phyloP scores from a whole-genome alignment of 176 grass and related monocot species.

The Typha latifolia region DNA sequence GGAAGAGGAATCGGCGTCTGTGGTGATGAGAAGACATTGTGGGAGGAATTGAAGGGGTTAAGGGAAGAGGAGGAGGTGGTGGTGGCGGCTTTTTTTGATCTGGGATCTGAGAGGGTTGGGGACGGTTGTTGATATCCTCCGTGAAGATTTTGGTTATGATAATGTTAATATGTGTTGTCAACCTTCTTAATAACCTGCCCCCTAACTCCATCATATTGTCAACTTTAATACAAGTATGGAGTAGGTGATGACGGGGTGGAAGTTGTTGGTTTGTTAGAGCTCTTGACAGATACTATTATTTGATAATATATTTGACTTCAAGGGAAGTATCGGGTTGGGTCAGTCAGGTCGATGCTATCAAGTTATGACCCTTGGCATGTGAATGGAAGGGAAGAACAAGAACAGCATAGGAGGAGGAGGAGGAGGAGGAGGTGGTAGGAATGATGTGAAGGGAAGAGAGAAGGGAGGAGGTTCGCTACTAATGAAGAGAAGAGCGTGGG shows the following conservation, averaged over 20 bases:
- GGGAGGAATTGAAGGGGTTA: not conserved
- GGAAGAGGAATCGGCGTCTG: conserved; percentile 39
- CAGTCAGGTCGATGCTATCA: not conserved
- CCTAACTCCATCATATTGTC: conserved; percentile 11
- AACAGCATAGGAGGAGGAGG: not conserved
- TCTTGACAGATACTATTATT: not conserved
- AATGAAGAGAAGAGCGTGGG: no score
- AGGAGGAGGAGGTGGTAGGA: not conserved
- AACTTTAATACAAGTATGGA: conserved; percentile 10
- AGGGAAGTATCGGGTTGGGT: not conserved
- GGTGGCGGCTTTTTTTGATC: no score
- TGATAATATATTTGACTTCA: not conserved
- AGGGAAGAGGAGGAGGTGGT: not conserved
- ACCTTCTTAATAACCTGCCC: not conserved
- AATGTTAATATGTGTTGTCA: not conserved
- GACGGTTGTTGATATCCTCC: not conserved
- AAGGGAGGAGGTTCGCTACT: not conserved
- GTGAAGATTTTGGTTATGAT: conserved; percentile 4
- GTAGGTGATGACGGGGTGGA: not conserved
- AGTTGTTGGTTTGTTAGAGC: not conserved
- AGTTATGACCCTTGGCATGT: not conserved
- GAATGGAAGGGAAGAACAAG: not conserved
- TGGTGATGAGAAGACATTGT: conserved; percentile 14
- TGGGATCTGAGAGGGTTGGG: not conserved
- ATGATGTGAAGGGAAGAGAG: not conserved